These are phyloP conservation scores for Alternaria incomplexa DNA, from an alignment of 2,329 filamentous ascomycete genomes.

Conservation along the genomic window DNA sequence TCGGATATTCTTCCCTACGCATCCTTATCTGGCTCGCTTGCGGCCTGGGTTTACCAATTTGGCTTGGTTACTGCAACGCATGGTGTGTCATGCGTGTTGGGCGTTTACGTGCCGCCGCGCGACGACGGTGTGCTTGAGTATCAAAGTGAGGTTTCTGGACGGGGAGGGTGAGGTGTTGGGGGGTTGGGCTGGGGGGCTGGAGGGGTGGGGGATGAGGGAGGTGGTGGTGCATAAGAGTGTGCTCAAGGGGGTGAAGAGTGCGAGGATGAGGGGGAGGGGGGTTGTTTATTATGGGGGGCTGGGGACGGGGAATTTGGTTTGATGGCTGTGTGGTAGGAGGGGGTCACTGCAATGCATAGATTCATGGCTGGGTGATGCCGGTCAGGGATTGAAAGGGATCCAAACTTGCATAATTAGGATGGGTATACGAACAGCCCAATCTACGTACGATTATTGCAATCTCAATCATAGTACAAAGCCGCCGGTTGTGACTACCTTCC, in stretches of 20 bases:
- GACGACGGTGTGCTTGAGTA: neutral
- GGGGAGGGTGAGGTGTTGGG: fast-evolving
- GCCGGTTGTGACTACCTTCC: constrained; percentile 67
- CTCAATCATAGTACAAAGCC: constrained; percentile 38
- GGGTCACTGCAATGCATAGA: too few species aligned
- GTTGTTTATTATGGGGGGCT: neutral
- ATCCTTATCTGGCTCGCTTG: neutral
- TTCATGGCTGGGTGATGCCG: too few species aligned
- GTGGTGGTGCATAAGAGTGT: neutral
- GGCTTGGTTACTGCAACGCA: neutral
- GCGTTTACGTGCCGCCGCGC: neutral
- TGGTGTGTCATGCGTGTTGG: neutral
- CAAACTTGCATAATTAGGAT: neutral
- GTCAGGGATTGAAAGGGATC: too few species aligned
- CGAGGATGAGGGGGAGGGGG: neutral
- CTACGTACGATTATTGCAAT: neutral
- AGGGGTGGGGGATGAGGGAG: neutral
- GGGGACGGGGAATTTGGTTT: neutral
- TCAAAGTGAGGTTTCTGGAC: neutral
- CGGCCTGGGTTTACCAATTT: too few species aligned
- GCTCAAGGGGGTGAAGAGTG: neutral
- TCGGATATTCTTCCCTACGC: neutral
- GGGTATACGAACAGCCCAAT: neutral
- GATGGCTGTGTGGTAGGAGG: too few species aligned
- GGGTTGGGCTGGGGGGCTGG: neutral